A percentile compares a stretch with the other conserved stretches of the same genome.
These are phyloP conservation scores for Cynanchum wilfordii DNA, from an alignment of 257 asterid genomes.

Conservation along the genomic window DNA sequence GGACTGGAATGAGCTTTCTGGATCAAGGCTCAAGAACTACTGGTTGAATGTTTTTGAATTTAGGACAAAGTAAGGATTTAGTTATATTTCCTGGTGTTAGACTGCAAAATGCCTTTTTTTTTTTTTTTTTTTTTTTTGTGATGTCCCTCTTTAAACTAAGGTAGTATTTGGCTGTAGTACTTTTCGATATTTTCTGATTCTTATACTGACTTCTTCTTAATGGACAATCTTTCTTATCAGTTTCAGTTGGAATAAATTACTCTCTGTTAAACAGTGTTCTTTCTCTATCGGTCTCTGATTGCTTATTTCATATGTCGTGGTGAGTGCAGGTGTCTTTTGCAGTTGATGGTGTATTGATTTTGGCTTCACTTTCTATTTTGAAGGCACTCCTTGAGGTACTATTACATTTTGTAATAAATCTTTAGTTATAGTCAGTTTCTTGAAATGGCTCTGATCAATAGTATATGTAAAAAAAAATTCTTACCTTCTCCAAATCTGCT, in stretches of 20 bases:
- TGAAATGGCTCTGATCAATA: neutral
- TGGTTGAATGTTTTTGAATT: neutral
- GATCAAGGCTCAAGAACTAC: neutral
- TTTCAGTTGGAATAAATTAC: neutral
- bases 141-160: neutral
- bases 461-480: too few species aligned
- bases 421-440: neutral
- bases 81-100: neutral
- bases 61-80: neutral
- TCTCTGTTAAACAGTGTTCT: neutral
- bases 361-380: constrained; percentile 33
- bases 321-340: constrained; percentile 32
- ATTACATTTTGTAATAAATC: neutral
- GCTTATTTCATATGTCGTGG: constrained; percentile 1
- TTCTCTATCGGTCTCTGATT: neutral
- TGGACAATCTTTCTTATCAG: neutral
- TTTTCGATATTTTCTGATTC: neutral
- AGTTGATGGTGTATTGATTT: constrained; percentile 31
- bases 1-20: neutral
- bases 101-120: neutral
- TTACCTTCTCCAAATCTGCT: too few species aligned
- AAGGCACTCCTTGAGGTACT: constrained; percentile 39
- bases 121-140: too few species aligned
- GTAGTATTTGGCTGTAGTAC: neutral
- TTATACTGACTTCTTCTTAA: neutral